Evolutionary conservation across 2,329 filamentous ascomycete species (phyloP).

Genomic region (Fusarium sp.): DNA sequence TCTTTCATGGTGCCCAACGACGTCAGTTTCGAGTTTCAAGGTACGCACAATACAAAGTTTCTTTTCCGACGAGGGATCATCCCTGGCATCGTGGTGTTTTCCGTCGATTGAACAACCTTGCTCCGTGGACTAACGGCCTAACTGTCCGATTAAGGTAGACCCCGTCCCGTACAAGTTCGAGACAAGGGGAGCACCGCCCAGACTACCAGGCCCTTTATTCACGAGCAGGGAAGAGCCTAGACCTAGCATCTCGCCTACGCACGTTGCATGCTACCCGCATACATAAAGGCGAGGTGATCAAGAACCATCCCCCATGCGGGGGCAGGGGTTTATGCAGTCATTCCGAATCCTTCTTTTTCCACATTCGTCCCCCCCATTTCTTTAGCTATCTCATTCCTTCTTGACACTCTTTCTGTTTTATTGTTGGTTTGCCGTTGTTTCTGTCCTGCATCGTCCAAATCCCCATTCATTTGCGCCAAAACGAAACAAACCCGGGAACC

Average conservation of each 20-base stretch:
- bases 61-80: not conserved
- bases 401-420: slow-evolving; percentile 7
- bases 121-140: slow-evolving; percentile 7
- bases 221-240: not conserved
- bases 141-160: slow-evolving; percentile 30
- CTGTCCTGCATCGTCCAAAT: not conserved
- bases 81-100: not conserved
- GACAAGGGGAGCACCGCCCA: not conserved
- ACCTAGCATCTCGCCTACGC: slow-evolving; percentile 4
- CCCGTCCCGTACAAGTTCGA: slow-evolving; percentile 3
- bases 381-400: slow-evolving; percentile 1
- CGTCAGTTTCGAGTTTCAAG: slow-evolving; percentile 7
- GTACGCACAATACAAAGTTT: not conserved
- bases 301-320: not conserved
- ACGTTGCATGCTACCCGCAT: not conserved
- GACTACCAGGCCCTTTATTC: not conserved
- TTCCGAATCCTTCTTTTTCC: slow-evolving; percentile 32
- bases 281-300: not conserved
- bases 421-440: slow-evolving; percentile 19
- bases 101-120: not conserved
- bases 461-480: not conserved
- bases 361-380: slow-evolving; percentile 17
- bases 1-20: not conserved
- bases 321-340: not conserved
- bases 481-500: slow-evolving; percentile 13